Evolutionary conservation across 2,329 filamentous ascomycete species (phyloP).

Genomic region (Penicillium sp.): DNA sequence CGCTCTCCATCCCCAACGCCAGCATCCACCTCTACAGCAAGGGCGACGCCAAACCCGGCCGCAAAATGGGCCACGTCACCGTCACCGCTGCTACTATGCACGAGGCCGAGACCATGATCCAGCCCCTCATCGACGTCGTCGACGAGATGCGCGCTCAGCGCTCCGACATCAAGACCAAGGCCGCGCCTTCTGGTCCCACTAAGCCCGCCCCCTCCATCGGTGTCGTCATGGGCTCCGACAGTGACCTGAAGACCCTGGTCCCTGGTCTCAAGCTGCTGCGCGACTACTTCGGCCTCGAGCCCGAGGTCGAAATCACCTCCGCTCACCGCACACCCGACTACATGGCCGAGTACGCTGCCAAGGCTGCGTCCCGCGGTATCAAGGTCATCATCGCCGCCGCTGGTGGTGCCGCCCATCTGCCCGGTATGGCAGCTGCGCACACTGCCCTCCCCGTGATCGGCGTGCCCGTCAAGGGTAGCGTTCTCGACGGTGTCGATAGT

Average conservation of each 20-base stretch:
- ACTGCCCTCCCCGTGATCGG: conserved; percentile 75
- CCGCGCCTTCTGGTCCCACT: conserved; percentile 31
- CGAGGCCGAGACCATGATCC: conserved; percentile 67
- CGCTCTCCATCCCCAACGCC: conserved; percentile 60
- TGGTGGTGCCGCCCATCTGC: conserved; percentile 71
- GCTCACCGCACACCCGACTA: conserved; percentile 69
- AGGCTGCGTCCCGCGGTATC: conserved; percentile 65
- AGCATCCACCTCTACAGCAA: conserved; percentile 91
- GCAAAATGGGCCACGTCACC: conserved; percentile 96
- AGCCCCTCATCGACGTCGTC: conserved; percentile 71
- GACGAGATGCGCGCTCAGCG: conserved; percentile 73
- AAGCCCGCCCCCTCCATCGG: conserved; percentile 43
- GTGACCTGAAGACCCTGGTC: conserved; percentile 47
- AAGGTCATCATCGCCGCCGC: conserved; percentile 76
- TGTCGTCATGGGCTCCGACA: conserved; percentile 53
- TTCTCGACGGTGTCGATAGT: conserved; percentile 70
- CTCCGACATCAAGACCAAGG: conserved; percentile 36
- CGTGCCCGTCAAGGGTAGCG: conserved; percentile 73
- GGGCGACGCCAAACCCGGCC: conserved; percentile 74
- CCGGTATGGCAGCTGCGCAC: conserved; percentile 73
- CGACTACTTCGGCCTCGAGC: conserved; percentile 46
- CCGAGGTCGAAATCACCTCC: conserved; percentile 50
- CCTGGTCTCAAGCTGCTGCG: conserved; percentile 47
- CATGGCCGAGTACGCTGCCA: conserved; percentile 68
- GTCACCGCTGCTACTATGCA: conserved; percentile 69